These are phyloP conservation scores for Xerophyta viscosa DNA, from an alignment of 106 monocot species.

Conservation along the genomic window DNA sequence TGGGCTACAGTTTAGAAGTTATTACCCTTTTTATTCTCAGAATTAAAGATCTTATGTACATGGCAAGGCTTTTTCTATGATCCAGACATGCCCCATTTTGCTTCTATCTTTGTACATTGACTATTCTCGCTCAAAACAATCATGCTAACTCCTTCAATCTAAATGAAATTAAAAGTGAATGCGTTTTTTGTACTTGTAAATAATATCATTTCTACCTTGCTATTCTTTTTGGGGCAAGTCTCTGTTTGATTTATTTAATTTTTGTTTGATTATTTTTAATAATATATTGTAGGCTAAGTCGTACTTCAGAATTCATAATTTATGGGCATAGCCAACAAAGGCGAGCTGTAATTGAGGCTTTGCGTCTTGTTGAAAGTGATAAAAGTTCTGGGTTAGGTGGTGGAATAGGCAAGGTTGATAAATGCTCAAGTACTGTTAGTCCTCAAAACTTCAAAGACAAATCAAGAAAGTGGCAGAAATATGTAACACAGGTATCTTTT, in stretches of 20 bases:
- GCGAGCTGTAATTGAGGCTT: conserved; percentile 71
- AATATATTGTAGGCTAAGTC: conserved; percentile 38
- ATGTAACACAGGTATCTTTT: conserved; percentile 57
- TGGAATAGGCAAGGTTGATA: conserved; percentile 13
- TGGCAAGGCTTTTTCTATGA: no score
- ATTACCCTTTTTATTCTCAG: no score
- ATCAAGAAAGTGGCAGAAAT: conserved; percentile 87
- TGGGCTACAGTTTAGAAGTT: no score
- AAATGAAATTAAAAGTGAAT: no score
- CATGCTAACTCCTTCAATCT: no score
- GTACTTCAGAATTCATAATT: conserved; percentile 76
- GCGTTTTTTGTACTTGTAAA: not conserved
- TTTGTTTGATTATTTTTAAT: no score
- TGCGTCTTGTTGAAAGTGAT: conserved; percentile 48
- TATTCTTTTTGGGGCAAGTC: no score
- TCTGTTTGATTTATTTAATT: no score
- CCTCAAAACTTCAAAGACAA: conserved; percentile 51
- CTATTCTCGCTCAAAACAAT: no score
- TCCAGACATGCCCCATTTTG: no score
- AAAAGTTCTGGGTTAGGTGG: conserved; percentile 19
- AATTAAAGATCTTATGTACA: no score
- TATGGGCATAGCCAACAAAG: conserved; percentile 91
- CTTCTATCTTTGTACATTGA: not conserved
- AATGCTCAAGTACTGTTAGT: conserved; percentile 15
- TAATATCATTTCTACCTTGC: no score